A percentile compares a stretch with the other conserved stretches of the same genome.
These are phyloP conservation scores for Boletus insuetus DNA, from an alignment of 768 basidiomycete genomes.

Conservation along the genomic window DNA sequence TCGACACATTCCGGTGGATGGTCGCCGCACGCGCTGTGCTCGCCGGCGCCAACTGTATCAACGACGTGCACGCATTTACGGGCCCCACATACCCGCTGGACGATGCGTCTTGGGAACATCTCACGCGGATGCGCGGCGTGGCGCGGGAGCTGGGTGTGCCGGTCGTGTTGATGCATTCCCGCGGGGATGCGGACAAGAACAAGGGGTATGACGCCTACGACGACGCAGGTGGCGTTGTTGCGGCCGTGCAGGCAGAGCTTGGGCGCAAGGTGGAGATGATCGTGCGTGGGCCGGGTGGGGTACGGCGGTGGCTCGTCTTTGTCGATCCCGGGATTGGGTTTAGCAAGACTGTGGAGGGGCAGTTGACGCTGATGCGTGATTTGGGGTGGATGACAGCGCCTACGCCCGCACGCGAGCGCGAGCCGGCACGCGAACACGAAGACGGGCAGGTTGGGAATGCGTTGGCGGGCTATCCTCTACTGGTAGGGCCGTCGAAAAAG, in stretches of 20 bases:
- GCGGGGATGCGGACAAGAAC: constrained; percentile 76
- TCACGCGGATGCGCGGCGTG: constrained; percentile 58
- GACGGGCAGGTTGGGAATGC: constrained; percentile 10
- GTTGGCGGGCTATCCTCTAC: constrained; percentile 55
- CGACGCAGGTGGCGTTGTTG: constrained; percentile 46
- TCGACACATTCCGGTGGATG: constrained; percentile 29
- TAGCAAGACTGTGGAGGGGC: constrained; percentile 79
- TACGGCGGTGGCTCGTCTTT: constrained; percentile 86
- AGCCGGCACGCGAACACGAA: constrained; percentile 33
- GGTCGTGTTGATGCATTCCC: constrained; percentile 91
- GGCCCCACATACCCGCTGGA: constrained; percentile 51
- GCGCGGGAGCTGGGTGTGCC: constrained; percentile 69
- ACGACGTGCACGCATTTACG: constrained; percentile 84
- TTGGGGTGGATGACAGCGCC: constrained; percentile 43
- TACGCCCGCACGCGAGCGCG: constrained; percentile 39
- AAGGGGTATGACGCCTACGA: constrained; percentile 59
- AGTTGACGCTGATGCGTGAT: constrained; percentile 63
- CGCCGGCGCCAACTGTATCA: constrained; percentile 83
- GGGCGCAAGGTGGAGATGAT: constrained; percentile 63
- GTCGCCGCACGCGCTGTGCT: constrained; percentile 44
- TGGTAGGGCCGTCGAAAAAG: constrained; percentile 83
- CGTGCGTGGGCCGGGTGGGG: constrained; percentile 64
- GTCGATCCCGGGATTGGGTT: constrained; percentile 94
- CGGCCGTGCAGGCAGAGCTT: constrained; percentile 70
- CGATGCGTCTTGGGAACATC: constrained; percentile 35